These are phyloP conservation scores for Penstemon davidsonii DNA, from an alignment of 257 asterid species.

Conservation along the genomic window DNA sequence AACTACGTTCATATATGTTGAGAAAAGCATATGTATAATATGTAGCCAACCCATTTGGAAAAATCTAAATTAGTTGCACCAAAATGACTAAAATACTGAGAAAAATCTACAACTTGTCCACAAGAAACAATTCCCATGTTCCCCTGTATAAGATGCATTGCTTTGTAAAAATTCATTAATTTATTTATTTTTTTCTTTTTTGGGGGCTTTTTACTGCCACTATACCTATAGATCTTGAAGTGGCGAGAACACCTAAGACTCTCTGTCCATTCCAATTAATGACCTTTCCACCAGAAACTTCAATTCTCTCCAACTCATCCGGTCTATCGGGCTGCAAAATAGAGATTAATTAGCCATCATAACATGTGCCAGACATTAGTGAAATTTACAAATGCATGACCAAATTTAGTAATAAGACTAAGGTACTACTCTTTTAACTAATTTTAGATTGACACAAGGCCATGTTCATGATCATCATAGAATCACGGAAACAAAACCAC, in stretches of 20 bases:
- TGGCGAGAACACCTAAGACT: slow-evolving; percentile 72
- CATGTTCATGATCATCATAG: no score
- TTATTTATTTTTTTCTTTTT: background rate
- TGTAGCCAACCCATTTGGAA: no score
- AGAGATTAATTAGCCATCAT: background rate
- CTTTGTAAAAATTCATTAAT: no score
- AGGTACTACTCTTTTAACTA: background rate
- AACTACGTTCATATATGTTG: no score
- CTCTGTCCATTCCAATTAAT: slow-evolving; percentile 69
- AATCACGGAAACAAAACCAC: no score
- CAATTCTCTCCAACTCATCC: slow-evolving; percentile 72
- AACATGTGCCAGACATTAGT: background rate
- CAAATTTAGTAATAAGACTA: background rate
- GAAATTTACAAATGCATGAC: background rate
- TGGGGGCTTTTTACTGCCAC: background rate
- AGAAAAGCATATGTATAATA: no score
- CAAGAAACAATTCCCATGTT: no score
- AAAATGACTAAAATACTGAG: no score
- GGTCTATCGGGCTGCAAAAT: slow-evolving; percentile 61
- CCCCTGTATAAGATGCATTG: no score
- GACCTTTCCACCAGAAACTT: slow-evolving; percentile 68
- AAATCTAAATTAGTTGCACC: no score
- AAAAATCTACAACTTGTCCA: no score
- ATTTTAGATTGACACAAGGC: background rate
- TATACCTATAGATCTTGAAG: slow-evolving; percentile 75